Evolutionary conservation across 768 basidiomycete species (phyloP).

Genomic region (Cystobasidium onofrii): DNA sequence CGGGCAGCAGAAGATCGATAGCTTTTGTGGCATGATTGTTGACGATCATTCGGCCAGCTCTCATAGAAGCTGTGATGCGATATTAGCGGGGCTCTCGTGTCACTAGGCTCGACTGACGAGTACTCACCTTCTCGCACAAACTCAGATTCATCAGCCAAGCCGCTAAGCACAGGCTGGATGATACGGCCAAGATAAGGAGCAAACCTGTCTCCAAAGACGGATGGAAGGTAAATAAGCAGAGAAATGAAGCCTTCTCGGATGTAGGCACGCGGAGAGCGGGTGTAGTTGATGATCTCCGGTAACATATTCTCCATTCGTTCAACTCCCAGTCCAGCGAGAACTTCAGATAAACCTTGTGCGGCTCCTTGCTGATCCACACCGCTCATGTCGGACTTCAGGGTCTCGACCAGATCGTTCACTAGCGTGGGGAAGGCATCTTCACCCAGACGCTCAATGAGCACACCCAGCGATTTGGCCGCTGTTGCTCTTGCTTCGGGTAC

Average conservation of each 20-base stretch:
- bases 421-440: conserved; percentile 92
- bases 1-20: conserved; percentile 84
- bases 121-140: conserved; percentile 64
- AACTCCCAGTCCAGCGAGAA: conserved; percentile 93
- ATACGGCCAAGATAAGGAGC: conserved; percentile 92
- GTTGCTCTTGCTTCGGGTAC: conserved; percentile 96
- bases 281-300: conserved; percentile 86
- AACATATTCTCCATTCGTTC: conserved; percentile 86
- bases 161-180: conserved; percentile 80
- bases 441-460: conserved; percentile 90
- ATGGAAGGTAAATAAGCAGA: conserved; percentile 83
- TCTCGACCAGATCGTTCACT: conserved; percentile 76
- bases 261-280: conserved; percentile 77
- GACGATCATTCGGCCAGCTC: conserved; percentile 96
- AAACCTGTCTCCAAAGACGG: conserved; percentile 93
- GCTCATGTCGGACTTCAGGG: conserved; percentile 82
- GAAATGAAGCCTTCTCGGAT: conserved; percentile 99
- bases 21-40: conserved; percentile 85
- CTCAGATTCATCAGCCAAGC: conserved; percentile 85
- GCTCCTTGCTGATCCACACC: conserved; percentile 97
- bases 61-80: conserved; percentile 69
- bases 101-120: neutral
- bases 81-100: neutral
- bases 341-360: conserved; percentile 91
- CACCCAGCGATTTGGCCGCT: conserved; percentile 90